Conservation (phyloP, 2,329 filamentous ascomycete species). For the Colletotrichum horii region DNA sequence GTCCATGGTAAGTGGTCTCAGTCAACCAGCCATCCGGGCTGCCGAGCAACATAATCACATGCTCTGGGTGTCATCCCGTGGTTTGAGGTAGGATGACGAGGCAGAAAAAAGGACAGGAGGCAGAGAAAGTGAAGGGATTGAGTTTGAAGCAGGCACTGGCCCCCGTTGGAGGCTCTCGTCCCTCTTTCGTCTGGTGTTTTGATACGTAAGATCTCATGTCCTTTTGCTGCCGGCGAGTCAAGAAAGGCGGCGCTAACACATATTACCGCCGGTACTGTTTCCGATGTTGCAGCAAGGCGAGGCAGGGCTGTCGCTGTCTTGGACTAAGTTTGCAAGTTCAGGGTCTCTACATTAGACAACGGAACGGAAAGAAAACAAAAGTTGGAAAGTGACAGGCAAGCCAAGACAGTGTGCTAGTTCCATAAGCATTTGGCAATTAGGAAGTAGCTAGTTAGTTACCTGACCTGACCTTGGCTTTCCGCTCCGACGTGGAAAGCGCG, state of each 20-base stretch:
- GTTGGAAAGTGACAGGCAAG: not conserved
- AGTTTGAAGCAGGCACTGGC: not conserved
- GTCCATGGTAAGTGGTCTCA: not conserved
- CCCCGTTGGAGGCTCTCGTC: not conserved
- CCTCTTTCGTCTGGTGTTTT: constrained; percentile 15
- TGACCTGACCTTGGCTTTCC: not conserved
- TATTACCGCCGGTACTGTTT: constrained; percentile 1
- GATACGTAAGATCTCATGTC: constrained; percentile 6
- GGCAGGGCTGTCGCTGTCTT: not conserved
- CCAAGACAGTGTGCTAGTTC: not conserved
- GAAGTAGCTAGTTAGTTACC: not conserved
- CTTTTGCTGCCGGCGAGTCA: constrained; percentile 8
- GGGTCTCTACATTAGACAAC: not conserved
- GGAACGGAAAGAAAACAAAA: too few relatives aligned
- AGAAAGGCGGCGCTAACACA: not conserved
- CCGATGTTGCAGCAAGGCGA: not conserved
- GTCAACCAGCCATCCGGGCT: not conserved
- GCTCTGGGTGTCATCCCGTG: not conserved
- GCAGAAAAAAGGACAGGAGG: not conserved
- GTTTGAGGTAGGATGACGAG: not conserved
- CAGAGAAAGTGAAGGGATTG: not conserved
- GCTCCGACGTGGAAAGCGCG: not conserved
- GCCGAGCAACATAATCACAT: constrained; percentile 1
- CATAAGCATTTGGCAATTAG: not conserved
- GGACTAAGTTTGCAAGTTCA: not conserved